phyloP scores from a whole-genome alignment of 2,329 filamentous ascomycete genomes.

The Aspergillus nomiae region DNA sequence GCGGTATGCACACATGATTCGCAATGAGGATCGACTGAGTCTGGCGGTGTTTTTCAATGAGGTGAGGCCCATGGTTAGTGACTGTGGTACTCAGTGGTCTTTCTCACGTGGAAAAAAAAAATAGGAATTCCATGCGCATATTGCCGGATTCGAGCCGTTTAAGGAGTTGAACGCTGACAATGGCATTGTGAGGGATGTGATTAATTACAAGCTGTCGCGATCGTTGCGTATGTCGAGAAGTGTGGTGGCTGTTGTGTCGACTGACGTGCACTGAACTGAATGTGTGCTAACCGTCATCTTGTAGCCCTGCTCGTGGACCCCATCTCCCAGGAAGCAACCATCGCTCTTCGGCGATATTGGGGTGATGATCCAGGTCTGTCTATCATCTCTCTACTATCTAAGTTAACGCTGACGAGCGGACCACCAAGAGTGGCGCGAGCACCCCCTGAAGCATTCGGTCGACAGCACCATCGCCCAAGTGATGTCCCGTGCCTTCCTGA shows the following conservation, averaged over 20 bases:
- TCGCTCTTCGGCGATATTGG: neutral
- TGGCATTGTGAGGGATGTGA: neutral
- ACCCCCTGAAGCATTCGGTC: neutral
- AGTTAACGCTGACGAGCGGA: neutral
- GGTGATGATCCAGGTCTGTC: neutral
- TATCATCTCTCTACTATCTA: too few species aligned
- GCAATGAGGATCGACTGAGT: too few species aligned
- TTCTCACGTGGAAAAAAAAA: too few species aligned
- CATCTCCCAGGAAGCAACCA: neutral
- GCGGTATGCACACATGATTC: too few species aligned
- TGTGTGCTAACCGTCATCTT: neutral
- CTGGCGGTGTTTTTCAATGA: too few species aligned
- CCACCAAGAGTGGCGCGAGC: neutral
- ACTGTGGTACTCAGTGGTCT: too few species aligned
- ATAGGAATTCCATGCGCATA: neutral
- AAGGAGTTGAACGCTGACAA: neutral
- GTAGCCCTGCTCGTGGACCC: neutral
- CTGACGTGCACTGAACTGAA: neutral
- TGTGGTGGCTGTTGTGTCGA: neutral
- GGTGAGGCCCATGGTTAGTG: too few species aligned
- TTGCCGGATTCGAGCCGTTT: conserved; percentile 4
- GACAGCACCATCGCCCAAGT: conserved; percentile 9
- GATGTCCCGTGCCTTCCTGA: conserved; percentile 16
- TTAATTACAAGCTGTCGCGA: neutral
- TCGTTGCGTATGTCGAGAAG: neutral